These are phyloP conservation scores for Lepidium didymum DNA, from an alignment of 345 rosid genomes.

Conservation along the genomic window DNA sequence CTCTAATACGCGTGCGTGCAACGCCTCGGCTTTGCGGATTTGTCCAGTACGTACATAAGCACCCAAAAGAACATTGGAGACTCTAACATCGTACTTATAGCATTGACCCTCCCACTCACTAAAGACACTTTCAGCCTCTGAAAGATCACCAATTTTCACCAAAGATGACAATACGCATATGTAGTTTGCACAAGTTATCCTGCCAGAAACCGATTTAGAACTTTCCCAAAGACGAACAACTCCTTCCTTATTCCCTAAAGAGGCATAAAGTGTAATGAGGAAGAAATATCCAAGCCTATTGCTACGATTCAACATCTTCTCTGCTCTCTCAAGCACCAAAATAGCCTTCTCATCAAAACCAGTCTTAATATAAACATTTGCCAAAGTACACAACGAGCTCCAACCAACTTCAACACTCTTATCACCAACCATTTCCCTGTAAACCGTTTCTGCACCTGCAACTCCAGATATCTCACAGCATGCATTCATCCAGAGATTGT, in stretches of 20 bases:
- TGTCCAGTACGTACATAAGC: conserved; percentile 39
- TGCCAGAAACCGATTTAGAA: conserved; percentile 36
- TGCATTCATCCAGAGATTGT: conserved; percentile 63
- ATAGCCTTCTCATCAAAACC: conserved; percentile 41
- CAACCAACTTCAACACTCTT: conserved; percentile 46
- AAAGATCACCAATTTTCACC: conserved; percentile 38
- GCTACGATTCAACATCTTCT: conserved; percentile 36
- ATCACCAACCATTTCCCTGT: conserved; percentile 44
- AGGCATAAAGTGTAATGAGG: conserved; percentile 38
- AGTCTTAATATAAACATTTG: conserved; percentile 41
- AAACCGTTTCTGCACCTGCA: conserved; percentile 34
- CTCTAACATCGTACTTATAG: conserved; percentile 42
- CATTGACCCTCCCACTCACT: conserved; percentile 45
- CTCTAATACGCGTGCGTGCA: conserved; percentile 37
- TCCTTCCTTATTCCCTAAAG: conserved; percentile 37
- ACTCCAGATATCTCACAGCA: conserved; percentile 27
- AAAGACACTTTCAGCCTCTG: conserved; percentile 38
- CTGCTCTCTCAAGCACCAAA: conserved; percentile 36
- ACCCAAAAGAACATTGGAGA: conserved; percentile 57
- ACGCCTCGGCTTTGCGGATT: conserved; percentile 36
- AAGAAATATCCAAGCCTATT: conserved; percentile 44
- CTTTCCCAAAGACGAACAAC: conserved; percentile 47
- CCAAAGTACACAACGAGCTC: conserved; percentile 48
- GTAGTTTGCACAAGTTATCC: conserved; percentile 47
- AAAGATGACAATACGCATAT: conserved; percentile 44